A percentile compares a stretch with the other conserved stretches of the same genome.
phyloP scores from a whole-genome alignment of 441 rosid species.

The Sinapis alba region DNA sequence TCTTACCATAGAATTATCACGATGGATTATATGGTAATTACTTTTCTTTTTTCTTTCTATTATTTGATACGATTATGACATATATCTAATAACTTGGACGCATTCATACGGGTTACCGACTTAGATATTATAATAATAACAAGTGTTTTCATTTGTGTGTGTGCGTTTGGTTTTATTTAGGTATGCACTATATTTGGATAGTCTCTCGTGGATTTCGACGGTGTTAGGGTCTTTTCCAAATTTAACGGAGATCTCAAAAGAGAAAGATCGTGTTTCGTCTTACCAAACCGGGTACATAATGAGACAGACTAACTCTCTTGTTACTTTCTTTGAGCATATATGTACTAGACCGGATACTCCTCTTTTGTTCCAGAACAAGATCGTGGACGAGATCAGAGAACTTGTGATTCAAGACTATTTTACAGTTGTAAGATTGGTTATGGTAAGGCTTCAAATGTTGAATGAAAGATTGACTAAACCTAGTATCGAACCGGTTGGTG shows the following conservation, averaged over 20 bases:
- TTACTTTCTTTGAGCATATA: slow-evolving; percentile 45
- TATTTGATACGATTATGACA: neutral
- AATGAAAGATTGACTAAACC: slow-evolving; percentile 37
- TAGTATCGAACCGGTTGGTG: slow-evolving; percentile 40
- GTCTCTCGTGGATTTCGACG: slow-evolving; percentile 44
- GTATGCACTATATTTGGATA: slow-evolving; percentile 45
- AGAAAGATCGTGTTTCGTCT: slow-evolving; percentile 21
- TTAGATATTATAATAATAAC: neutral
- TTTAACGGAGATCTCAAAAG: slow-evolving; percentile 39
- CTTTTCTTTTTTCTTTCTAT: neutral
- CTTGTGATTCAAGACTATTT: slow-evolving; percentile 66
- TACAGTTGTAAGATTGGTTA: slow-evolving; percentile 46
- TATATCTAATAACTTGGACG: slow-evolving; percentile 10
- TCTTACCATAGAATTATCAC: slow-evolving; percentile 47
- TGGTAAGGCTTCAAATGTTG: slow-evolving; percentile 49
- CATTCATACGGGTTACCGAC: slow-evolving; percentile 16
- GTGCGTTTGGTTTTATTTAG: neutral
- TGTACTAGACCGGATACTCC: slow-evolving; percentile 53
- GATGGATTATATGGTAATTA: slow-evolving; percentile 78
- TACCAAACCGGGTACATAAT: slow-evolving; percentile 27
- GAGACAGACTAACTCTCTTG: slow-evolving; percentile 40
- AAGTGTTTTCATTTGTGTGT: neutral
- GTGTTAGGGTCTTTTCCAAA: slow-evolving; percentile 43
- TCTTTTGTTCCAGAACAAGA: slow-evolving; percentile 48
- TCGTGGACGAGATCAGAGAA: slow-evolving; percentile 65